Evolutionary conservation across 345 rosid genomes (phyloP).

Genomic region (Gossypium ekmanianum): DNA sequence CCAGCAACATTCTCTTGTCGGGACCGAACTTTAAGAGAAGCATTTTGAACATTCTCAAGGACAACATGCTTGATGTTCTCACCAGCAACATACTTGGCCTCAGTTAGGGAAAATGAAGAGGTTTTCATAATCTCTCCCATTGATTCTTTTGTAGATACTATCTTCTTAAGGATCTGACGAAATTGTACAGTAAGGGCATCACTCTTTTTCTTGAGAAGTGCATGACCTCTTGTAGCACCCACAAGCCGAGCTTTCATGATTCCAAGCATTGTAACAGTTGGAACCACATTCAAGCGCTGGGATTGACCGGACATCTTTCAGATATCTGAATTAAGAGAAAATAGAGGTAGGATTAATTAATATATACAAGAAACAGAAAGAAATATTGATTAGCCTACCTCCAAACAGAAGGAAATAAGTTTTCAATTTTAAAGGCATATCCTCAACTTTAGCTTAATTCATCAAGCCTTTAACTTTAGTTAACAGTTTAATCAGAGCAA

Average conservation of each 20-base stretch:
- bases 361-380: neutral
- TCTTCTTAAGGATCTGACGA: slow-evolving; percentile 76
- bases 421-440: neutral
- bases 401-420: neutral
- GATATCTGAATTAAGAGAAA: slow-evolving; percentile 20
- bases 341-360: neutral
- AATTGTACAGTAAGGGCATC: slow-evolving; percentile 93
- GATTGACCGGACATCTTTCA: slow-evolving; percentile 70
- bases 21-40: slow-evolving; percentile 77
- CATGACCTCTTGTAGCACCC: slow-evolving; percentile 95
- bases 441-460: neutral
- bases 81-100: slow-evolving; percentile 86
- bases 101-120: slow-evolving; percentile 76
- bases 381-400: neutral
- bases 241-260: slow-evolving; percentile 74
- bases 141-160: slow-evolving; percentile 73
- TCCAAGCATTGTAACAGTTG: slow-evolving; percentile 80
- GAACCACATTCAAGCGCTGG: slow-evolving; percentile 84
- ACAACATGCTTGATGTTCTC: slow-evolving; percentile 77
- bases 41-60: slow-evolving; percentile 79
- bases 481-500: neutral
- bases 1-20: slow-evolving; percentile 82
- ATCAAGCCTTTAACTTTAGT: neutral
- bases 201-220: slow-evolving; percentile 94
- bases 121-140: slow-evolving; percentile 89